Evolutionary conservation across 495 filamentous ascomycete species (phyloP), one percentile per base, ranked within the genome.

Genomic region (Penicillium diatomitis): DNA sequence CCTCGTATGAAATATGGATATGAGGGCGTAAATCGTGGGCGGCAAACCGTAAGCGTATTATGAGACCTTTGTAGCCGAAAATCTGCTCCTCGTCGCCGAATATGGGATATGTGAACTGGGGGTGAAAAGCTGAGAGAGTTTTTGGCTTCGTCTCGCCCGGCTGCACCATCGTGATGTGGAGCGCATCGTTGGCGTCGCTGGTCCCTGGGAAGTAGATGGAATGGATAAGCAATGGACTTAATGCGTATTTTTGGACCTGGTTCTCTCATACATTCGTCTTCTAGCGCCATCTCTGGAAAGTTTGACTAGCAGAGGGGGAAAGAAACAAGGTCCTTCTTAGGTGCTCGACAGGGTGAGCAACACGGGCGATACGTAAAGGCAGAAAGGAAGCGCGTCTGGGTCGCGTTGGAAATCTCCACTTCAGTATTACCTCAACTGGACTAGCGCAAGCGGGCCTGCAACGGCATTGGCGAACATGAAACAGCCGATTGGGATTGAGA

Each of bases 21-120:
- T 87, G 77, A 12, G 90, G 88, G 49, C 79, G 80, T 63, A 96
- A 76, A 55, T 95, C 83, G 59, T 86, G 85, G 31, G 87, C 86
- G 50, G 87, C 81, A 61, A 90, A 95, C 34, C 76, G 77, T 41
- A 99, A 63, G 37, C 83, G 74, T 52, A 97, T 81, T 41, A 81
- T 77, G 47, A 96, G 71, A 30, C 79, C 78, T 54, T 86, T 81
- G 68, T 97, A 95, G 27, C 92, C 92, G 54, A 96, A 91, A 44
- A 99, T 91, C 10, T 71, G 73, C 69, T 99, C 89, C 0, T 88
- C 83, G 10, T 96, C 84, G 58, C 89, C 91, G 58, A 96, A 97
- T 48, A 99, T 86, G 0, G 85, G 70, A 63, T 96, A 96, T 12
- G 90, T 96, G 65, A 91, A 92, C 56, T 77, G 78, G 2, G 92